phyloP scores from a whole-genome alignment of 495 filamentous ascomycete genomes.

The Xylaria palmicola region DNA sequence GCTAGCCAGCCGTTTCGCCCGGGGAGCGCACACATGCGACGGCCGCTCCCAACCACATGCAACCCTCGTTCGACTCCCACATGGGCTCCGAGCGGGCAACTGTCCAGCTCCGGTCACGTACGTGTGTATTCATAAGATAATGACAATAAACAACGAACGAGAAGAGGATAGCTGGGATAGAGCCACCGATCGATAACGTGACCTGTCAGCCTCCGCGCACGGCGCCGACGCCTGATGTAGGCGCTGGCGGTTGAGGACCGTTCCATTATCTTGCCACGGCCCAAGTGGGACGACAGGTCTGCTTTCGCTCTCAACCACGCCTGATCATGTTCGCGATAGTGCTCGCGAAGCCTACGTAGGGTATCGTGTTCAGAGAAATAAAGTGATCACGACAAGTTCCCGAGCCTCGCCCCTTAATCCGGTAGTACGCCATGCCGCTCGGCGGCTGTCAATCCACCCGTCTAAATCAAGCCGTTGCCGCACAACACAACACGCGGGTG shows the following conservation, averaged over 20 bases:
- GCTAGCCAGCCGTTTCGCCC: conserved; percentile 10
- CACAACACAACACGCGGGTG: too few relatives aligned
- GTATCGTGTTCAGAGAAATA: conserved; percentile 8
- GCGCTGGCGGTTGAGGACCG: too few relatives aligned
- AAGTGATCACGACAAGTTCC: conserved; percentile 29
- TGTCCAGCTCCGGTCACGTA: background rate
- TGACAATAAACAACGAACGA: background rate
- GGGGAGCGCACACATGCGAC: conserved; percentile 8
- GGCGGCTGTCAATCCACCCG: too few relatives aligned
- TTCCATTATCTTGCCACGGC: conserved; percentile 1
- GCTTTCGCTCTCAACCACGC: background rate
- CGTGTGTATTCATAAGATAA: background rate
- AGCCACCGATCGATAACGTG: conserved; percentile 6
- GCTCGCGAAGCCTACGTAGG: too few relatives aligned
- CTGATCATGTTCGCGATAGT: too few relatives aligned
- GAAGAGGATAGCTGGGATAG: too few relatives aligned
- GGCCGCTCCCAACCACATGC: conserved; percentile 6
- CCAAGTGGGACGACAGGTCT: conserved; percentile 3
- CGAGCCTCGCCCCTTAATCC: conserved; percentile 16
- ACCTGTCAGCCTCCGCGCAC: conserved; percentile 17
- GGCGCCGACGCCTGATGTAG: conserved; percentile 9
- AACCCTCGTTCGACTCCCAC: conserved; percentile 17
- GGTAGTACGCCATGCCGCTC: conserved; percentile 12
- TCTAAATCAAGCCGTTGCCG: too few relatives aligned
- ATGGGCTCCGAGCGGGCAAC: background rate